A percentile compares a stretch with the other conserved stretches of the same genome.
phyloP scores from a whole-genome alignment of 768 basidiomycete genomes.

The Clavaria fumosa region DNA sequence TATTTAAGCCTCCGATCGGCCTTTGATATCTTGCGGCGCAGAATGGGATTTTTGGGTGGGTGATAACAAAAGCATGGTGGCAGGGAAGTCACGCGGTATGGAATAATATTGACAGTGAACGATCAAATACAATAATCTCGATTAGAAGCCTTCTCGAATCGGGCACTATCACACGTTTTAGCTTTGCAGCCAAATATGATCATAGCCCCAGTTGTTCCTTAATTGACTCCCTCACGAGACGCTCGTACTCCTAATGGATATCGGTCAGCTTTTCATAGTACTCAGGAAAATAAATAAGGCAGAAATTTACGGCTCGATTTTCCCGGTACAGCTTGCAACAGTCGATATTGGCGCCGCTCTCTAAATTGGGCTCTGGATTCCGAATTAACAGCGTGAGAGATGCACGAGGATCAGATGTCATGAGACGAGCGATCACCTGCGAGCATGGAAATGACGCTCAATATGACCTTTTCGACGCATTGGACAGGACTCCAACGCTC shows the following conservation, averaged over 20 bases:
- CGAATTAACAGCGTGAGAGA: not conserved
- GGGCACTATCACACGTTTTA: too few relatives aligned
- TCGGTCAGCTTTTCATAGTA: slow-evolving; percentile 2
- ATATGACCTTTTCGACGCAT: slow-evolving; percentile 90
- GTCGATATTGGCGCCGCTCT: slow-evolving; percentile 94
- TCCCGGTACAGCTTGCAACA: slow-evolving; percentile 96
- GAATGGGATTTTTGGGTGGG: too few relatives aligned
- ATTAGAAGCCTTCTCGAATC: too few relatives aligned
- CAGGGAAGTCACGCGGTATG: too few relatives aligned
- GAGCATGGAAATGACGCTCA: slow-evolving; percentile 95
- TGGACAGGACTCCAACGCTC: slow-evolving; percentile 99
- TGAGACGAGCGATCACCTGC: slow-evolving; percentile 42
- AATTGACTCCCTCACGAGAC: slow-evolving; percentile 69
- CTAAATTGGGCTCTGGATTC: slow-evolving; percentile 77
- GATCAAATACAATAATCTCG: too few relatives aligned
- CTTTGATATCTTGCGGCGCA: too few relatives aligned
- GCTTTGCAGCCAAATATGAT: not conserved
- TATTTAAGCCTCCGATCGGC: slow-evolving; percentile 25
- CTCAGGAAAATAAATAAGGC: not conserved
- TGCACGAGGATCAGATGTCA: slow-evolving; percentile 2
- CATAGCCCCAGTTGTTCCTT: slow-evolving; percentile 71
- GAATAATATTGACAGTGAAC: too few relatives aligned
- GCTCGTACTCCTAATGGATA: slow-evolving; percentile 57
- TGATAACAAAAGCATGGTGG: too few relatives aligned
- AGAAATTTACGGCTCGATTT: slow-evolving; percentile 29